Conservation (phyloP, 2,329 filamentous ascomycete species). For the Cordyceps cicadae region DNA sequence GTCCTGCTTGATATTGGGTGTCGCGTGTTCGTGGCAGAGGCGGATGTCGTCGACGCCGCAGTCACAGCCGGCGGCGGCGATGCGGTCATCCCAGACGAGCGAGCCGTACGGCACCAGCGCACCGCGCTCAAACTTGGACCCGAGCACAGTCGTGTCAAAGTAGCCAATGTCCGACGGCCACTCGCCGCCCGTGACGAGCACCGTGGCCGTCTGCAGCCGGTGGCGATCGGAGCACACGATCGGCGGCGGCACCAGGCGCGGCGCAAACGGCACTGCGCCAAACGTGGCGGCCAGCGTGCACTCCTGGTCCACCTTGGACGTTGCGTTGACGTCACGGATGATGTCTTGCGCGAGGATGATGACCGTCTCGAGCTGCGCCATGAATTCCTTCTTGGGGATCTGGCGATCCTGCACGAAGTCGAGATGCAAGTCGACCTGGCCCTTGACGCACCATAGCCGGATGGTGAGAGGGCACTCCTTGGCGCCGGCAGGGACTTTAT, state of each 20-base stretch:
- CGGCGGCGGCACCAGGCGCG: not conserved
- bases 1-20: not conserved
- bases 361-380: conserved; percentile 1
- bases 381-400: not conserved
- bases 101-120: not conserved
- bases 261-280: not conserved
- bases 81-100: conserved; percentile 7
- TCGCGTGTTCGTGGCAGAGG: conserved; percentile 1
- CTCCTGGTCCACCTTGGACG: conserved; percentile 1
- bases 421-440: conserved; percentile 5
- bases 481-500: not conserved
- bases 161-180: conserved; percentile 5
- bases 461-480: not conserved
- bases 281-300: conserved; percentile 6
- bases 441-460: conserved; percentile 7
- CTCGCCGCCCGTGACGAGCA: conserved; percentile 5
- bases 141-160: conserved; percentile 7
- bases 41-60: not conserved
- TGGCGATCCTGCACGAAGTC: not conserved
- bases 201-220: not conserved
- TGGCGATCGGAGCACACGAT: not conserved
- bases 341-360: conserved; percentile 1
- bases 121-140: conserved; percentile 6
- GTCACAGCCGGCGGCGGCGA: not conserved
- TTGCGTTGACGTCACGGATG: conserved; percentile 5